Percentiles rank a stretch among this genome's conserved stretches.
phyloP scores from a whole-genome alignment of 306 rosid species.

The Quercus wislizeni region DNA sequence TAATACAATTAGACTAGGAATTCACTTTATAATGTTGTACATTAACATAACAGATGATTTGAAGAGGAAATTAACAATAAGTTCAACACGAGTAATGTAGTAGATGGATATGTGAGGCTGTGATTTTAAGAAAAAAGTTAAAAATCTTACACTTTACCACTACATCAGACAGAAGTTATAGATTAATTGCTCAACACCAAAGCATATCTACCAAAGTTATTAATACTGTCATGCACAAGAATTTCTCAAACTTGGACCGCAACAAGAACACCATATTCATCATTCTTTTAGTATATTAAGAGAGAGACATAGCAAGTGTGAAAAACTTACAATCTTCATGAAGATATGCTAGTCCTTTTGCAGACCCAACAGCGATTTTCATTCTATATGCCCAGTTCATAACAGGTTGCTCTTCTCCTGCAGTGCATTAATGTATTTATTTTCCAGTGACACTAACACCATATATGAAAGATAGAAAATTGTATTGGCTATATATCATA shows the following conservation, averaged over 20 bases:
- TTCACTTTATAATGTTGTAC: not conserved
- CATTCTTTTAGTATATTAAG: not conserved
- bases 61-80: not conserved
- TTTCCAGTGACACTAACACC: not conserved
- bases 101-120: not conserved
- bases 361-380: constrained; percentile 49
- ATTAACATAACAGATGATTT: not conserved
- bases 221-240: too few species aligned
- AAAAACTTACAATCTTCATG: constrained; percentile 55
- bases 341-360: constrained; percentile 58
- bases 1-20: not conserved
- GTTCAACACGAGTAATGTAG: not conserved
- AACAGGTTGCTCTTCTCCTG: constrained; percentile 36
- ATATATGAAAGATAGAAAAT: not conserved
- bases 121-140: too few species aligned
- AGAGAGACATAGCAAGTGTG: not conserved
- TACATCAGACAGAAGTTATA: too few species aligned
- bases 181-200: too few species aligned
- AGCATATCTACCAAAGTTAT: too few species aligned
- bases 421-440: constrained; percentile 4
- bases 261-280: not conserved
- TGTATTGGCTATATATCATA: not conserved
- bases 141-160: too few species aligned
- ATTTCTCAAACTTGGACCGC: not conserved
- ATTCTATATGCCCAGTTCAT: constrained; percentile 45